Evolutionary conservation across 257 asterid species (phyloP).

Genomic region (Coffea canephora): DNA sequence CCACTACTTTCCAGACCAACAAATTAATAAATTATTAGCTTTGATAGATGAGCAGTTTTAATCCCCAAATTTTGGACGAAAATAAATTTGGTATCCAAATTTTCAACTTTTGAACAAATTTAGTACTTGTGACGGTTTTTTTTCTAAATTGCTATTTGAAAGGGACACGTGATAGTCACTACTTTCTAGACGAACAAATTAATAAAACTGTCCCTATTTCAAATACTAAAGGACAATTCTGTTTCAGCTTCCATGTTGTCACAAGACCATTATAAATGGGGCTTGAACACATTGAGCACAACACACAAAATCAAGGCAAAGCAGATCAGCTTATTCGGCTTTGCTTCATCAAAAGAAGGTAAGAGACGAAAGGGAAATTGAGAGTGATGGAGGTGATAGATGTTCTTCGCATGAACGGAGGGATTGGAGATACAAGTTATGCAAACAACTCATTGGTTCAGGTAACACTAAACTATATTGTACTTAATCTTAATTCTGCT

Average conservation of each 20-base stretch:
- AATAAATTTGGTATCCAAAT: too few species aligned
- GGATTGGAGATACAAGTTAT: constrained; percentile 25
- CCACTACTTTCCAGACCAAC: too few species aligned
- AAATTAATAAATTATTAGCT: too few species aligned
- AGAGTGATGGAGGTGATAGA: constrained; percentile 16
- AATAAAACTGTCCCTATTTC: background rate
- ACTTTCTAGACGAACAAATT: background rate
- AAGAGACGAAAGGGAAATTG: too few species aligned
- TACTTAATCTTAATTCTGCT: too few species aligned
- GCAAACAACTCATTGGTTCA: constrained; percentile 26
- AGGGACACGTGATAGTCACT: too few species aligned
- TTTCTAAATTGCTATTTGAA: too few species aligned
- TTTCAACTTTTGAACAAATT: too few species aligned
- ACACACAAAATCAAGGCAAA: background rate
- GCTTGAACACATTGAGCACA: background rate
- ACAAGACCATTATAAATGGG: background rate
- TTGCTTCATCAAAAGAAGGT: background rate
- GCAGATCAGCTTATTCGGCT: background rate
- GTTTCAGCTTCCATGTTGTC: background rate
- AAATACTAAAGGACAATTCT: background rate
- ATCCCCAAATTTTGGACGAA: too few species aligned
- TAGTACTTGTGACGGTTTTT: too few species aligned
- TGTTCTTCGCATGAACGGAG: constrained; percentile 33
- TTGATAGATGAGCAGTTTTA: too few species aligned
- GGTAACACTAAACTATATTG: background rate